These are phyloP conservation scores for Parathielavia hyrcaniae DNA, from an alignment of 495 filamentous ascomycete species.

Conservation along the genomic window DNA sequence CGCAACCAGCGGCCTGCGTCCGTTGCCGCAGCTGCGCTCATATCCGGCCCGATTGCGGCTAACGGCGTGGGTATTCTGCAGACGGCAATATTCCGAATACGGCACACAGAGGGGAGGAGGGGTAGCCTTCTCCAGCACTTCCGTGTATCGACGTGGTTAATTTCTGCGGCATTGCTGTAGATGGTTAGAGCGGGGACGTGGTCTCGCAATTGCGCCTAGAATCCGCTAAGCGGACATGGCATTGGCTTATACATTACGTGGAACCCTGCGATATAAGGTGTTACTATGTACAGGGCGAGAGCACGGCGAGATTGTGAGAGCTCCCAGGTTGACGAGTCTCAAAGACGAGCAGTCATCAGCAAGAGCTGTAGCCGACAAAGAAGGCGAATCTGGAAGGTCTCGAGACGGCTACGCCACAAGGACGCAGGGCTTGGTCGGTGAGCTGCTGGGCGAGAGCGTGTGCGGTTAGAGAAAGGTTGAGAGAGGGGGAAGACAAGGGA, in stretches of 20 bases:
- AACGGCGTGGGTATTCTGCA: constrained; percentile 1
- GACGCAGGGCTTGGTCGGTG: neutral
- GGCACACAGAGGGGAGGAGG: neutral
- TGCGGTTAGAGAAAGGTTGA: neutral
- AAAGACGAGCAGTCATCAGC: neutral
- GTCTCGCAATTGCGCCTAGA: constrained; percentile 1
- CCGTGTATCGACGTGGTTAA: neutral
- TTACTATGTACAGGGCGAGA: neutral
- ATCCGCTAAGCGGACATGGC: neutral
- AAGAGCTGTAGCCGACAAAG: neutral
- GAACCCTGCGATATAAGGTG: neutral
- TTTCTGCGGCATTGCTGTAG: neutral
- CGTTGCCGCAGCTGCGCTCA: neutral
- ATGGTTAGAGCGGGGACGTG: neutral
- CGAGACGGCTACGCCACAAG: neutral
- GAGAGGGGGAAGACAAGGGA: neutral
- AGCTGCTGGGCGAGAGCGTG: neutral
- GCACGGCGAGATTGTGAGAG: too few relatives aligned
- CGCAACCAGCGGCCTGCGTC: neutral
- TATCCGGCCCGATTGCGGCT: constrained; percentile 3
- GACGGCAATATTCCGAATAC: neutral
- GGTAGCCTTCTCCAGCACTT: neutral
- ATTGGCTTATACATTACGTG: neutral
- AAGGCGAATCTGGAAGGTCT: constrained; percentile 2
- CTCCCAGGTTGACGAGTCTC: neutral